Conservation (phyloP, 2,329 filamentous ascomycete species). For the Albophoma yamanashiensis region DNA sequence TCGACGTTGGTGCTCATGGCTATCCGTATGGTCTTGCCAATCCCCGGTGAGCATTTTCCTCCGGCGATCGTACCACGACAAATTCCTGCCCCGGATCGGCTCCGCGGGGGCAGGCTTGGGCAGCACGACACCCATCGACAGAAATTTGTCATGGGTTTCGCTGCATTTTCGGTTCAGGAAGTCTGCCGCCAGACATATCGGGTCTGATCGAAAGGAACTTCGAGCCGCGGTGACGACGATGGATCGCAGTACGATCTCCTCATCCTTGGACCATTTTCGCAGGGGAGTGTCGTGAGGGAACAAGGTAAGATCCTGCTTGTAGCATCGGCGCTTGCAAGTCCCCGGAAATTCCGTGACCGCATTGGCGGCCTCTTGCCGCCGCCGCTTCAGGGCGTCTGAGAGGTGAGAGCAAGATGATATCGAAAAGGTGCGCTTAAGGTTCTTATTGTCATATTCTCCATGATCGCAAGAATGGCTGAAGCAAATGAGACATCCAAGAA, state of each 20-base stretch:
- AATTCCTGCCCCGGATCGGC: constrained; percentile 28
- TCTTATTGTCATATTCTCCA: constrained; percentile 45
- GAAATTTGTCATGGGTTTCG: constrained; percentile 31
- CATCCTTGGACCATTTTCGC: constrained; percentile 36
- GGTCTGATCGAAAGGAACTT: constrained; percentile 27
- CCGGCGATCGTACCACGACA: constrained; percentile 46
- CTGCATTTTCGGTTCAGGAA: constrained; percentile 41
- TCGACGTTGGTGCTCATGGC: constrained; percentile 44
- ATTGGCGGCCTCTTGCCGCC: constrained; percentile 8
- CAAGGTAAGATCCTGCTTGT: constrained; percentile 7
- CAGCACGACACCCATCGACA: constrained; percentile 12
- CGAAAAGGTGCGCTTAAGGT: constrained; percentile 42
- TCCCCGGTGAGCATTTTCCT: constrained; percentile 43
- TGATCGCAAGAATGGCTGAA: constrained; percentile 51
- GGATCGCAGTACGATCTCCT: constrained; percentile 36
- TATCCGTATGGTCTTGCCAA: constrained; percentile 44
- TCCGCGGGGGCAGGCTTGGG: constrained; percentile 15
- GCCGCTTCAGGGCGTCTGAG: constrained; percentile 19
- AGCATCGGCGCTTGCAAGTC: constrained; percentile 33
- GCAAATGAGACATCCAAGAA: constrained; percentile 48
- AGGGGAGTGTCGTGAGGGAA: constrained; percentile 11
- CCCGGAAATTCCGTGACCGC: constrained; percentile 5
- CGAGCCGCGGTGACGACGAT: constrained; percentile 30
- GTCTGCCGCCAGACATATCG: constrained; percentile 39
- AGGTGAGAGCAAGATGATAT: constrained; percentile 23